Conservation (phyloP, 306 rosid species). For the Vigna trinervia region DNA sequence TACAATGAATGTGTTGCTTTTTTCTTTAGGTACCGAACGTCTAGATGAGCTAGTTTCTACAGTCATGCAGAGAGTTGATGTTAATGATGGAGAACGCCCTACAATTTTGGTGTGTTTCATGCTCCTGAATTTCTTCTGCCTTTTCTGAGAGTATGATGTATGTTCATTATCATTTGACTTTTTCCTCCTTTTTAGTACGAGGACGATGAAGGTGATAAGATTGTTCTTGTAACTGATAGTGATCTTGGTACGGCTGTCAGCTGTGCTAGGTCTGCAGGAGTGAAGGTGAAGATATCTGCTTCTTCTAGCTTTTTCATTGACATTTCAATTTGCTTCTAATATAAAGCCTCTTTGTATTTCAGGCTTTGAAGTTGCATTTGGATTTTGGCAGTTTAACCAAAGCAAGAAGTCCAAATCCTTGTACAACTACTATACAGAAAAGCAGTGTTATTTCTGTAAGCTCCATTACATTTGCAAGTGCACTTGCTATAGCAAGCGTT, state of each 20-base stretch:
- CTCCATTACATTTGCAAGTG: constrained; percentile 69
- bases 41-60: constrained; percentile 74
- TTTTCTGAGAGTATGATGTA: constrained; percentile 16
- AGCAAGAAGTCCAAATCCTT: constrained; percentile 29
- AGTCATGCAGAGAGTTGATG: constrained; percentile 69
- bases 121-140: constrained; percentile 30
- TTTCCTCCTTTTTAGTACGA: constrained; percentile 63
- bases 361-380: constrained; percentile 87
- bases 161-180: constrained; percentile 20
- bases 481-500: constrained; percentile 60
- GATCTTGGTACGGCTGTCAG: constrained; percentile 81
- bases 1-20: constrained; percentile 30
- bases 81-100: constrained; percentile 57
- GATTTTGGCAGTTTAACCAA: constrained; percentile 58
- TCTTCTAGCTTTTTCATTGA: constrained; percentile 28
- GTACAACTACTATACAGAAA: constrained; percentile 38
- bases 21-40: constrained; percentile 66
- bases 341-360: constrained; percentile 39
- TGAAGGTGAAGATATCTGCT: constrained; percentile 65
- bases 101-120: constrained; percentile 66
- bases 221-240: constrained; percentile 70
- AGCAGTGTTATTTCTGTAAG: constrained; percentile 46
- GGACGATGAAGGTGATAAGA: constrained; percentile 94
- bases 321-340: constrained; percentile 26
- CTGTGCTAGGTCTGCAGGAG: constrained; percentile 71